These are phyloP conservation scores for Arthrobotrys iridis DNA, from an alignment of 2,329 filamentous ascomycete genomes.

Conservation along the genomic window DNA sequence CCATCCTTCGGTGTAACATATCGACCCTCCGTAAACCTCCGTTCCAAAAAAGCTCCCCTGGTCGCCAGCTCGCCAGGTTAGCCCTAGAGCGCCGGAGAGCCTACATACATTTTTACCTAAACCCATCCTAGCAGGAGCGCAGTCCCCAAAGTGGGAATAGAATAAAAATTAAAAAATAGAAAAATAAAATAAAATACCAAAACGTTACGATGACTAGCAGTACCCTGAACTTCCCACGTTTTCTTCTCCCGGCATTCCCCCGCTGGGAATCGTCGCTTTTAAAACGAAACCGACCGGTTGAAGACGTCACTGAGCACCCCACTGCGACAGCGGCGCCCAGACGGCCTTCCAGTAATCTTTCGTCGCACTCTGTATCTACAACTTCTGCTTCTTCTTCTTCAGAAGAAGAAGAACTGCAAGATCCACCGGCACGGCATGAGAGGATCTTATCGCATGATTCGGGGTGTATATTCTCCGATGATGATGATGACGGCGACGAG, in stretches of 20 bases:
- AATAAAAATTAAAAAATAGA: neutral
- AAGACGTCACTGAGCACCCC: constrained; percentile 40
- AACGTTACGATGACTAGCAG: constrained; percentile 30
- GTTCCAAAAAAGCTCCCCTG: neutral
- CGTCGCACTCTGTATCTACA: neutral
- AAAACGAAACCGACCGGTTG: constrained; percentile 40
- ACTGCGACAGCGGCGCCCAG: neutral
- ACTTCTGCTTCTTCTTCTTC: neutral
- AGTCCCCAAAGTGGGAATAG: neutral
- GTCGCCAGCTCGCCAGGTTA: neutral
- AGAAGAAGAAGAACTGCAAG: neutral
- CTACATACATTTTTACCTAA: neutral
- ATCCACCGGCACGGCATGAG: constrained; percentile 1
- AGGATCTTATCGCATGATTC: constrained; percentile 47
- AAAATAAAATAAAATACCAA: constrained; percentile 12
- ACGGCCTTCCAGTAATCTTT: neutral
- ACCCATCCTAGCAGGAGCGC: constrained; percentile 10
- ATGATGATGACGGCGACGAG: constrained; percentile 6
- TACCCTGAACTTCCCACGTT: constrained; percentile 45
- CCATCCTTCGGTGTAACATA: neutral
- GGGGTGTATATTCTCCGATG: constrained; percentile 41
- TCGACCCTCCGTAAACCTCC: neutral
- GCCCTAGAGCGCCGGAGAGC: too few species aligned
- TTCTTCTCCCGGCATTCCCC: constrained; percentile 51
- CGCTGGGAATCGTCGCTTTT: constrained; percentile 41